Evolutionary conservation across 2,329 filamentous ascomycete species (phyloP).

Genomic region (Botrytis deweyae): DNA sequence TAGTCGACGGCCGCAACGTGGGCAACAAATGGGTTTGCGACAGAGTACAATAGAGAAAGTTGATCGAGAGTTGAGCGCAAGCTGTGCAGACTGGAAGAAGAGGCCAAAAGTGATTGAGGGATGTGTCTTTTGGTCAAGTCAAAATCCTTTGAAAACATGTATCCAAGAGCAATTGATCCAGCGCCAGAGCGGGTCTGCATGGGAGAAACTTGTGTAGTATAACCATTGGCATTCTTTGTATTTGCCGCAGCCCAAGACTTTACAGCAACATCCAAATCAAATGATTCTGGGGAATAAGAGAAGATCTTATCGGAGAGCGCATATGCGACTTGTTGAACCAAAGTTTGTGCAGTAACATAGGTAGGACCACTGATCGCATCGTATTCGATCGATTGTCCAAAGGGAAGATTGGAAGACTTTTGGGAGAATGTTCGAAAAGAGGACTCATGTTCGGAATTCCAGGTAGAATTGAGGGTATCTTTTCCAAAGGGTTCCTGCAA

Average conservation of each 20-base stretch:
- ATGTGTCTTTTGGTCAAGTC: constrained; percentile 87
- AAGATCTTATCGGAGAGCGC: constrained; percentile 96
- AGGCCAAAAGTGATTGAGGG: constrained; percentile 86
- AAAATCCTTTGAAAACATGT: constrained; percentile 97
- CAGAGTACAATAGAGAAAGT: constrained; percentile 84
- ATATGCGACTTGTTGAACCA: constrained; percentile 96
- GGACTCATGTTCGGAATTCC: constrained; percentile 35
- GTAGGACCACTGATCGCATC: constrained; percentile 76
- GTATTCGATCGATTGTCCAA: constrained; percentile 55
- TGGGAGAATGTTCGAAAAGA: constrained; percentile 35
- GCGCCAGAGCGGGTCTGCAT: constrained; percentile 88
- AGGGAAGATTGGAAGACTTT: constrained; percentile 54
- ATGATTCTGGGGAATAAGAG: constrained; percentile 91
- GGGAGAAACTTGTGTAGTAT: constrained; percentile 72
- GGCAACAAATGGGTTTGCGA: constrained; percentile 88
- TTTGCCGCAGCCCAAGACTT: constrained; percentile 70
- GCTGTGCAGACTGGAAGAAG: constrained; percentile 76
- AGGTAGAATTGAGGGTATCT: constrained; percentile 34
- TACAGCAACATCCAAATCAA: constrained; percentile 82
- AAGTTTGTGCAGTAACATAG: constrained; percentile 87
- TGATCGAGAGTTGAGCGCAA: constrained; percentile 86
- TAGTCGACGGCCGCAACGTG: constrained; percentile 94
- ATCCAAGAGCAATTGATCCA: constrained; percentile 87
- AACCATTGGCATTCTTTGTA: constrained; percentile 79
- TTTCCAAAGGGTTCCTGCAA: constrained; percentile 34